Conservation (phyloP, 305 asterid species). For the Fraxinus nigra region DNA sequence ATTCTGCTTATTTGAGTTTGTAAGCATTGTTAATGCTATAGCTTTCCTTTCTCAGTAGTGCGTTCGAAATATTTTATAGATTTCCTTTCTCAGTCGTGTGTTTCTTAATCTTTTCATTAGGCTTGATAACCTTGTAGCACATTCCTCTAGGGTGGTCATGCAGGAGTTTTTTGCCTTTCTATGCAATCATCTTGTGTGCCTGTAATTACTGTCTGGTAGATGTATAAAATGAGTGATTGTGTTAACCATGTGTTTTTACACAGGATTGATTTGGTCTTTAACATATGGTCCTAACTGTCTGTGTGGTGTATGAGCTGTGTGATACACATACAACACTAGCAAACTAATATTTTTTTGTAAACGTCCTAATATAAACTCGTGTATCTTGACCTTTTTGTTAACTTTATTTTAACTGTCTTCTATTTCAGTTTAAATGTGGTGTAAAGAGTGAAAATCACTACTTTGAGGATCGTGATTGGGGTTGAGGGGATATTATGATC, state of each 20-base stretch:
- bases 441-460: conserved; percentile 13
- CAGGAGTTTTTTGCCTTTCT: neutral
- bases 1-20: neutral
- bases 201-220: conserved; percentile 2
- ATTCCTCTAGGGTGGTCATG: neutral
- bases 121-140: neutral
- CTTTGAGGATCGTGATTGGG: neutral
- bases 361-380: neutral
- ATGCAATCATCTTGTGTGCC: conserved; percentile 5
- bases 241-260: conserved; percentile 6
- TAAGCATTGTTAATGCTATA: neutral
- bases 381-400: neutral
- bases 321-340: neutral
- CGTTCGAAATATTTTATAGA: neutral
- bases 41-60: neutral
- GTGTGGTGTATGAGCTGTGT: neutral
- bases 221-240: neutral
- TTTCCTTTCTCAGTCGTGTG: neutral
- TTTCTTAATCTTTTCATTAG: neutral
- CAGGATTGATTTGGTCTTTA: conserved; percentile 8
- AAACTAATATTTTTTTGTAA: neutral
- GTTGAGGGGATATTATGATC: neutral
- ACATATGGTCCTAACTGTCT: neutral
- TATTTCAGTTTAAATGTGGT: conserved; percentile 1
- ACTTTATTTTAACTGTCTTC: neutral